A percentile compares a stretch with the other conserved stretches of the same genome.
Evolutionary conservation across 2,329 filamentous ascomycete genomes (phyloP).

Genomic region (Aureobasidium sp.): DNA sequence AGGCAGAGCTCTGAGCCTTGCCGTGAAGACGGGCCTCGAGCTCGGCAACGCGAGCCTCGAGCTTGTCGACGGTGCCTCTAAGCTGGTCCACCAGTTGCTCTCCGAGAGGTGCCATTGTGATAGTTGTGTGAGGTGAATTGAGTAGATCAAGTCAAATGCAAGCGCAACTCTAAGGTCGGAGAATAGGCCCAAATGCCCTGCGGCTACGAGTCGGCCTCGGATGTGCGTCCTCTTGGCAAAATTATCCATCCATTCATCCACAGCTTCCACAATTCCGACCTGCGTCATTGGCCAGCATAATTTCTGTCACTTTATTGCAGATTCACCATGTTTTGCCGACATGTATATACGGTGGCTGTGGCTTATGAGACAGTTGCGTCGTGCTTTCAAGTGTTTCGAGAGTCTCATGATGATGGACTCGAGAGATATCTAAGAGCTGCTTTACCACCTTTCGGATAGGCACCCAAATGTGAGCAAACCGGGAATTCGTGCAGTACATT

Average conservation of each 20-base stretch:
- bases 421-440: neutral
- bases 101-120: conserved; percentile 77
- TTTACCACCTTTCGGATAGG: neutral
- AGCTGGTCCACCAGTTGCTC: conserved; percentile 74
- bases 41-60: conserved; percentile 79
- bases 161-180: neutral
- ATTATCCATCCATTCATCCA: conserved; percentile 9
- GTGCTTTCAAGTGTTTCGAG: no score
- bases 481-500: neutral
- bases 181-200: conserved; percentile 1
- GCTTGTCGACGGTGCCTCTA: conserved; percentile 72
- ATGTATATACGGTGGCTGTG: no score
- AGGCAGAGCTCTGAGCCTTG: conserved; percentile 39
- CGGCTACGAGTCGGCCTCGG: conserved; percentile 4
- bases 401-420: no score
- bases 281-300: neutral
- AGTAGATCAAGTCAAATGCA: neutral
- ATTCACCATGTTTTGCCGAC: neutral
- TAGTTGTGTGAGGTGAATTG: conserved; percentile 7
- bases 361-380: no score
- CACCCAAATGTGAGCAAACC: neutral
- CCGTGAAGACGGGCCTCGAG: conserved; percentile 65
- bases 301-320: neutral
- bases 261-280: conserved; percentile 4
- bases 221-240: conserved; percentile 2